Percentiles rank a stretch among this genome's conserved stretches.
These are phyloP conservation scores for Teunomyces cretensis DNA, from an alignment of 805 yeast genomes.

Conservation along the genomic window DNA sequence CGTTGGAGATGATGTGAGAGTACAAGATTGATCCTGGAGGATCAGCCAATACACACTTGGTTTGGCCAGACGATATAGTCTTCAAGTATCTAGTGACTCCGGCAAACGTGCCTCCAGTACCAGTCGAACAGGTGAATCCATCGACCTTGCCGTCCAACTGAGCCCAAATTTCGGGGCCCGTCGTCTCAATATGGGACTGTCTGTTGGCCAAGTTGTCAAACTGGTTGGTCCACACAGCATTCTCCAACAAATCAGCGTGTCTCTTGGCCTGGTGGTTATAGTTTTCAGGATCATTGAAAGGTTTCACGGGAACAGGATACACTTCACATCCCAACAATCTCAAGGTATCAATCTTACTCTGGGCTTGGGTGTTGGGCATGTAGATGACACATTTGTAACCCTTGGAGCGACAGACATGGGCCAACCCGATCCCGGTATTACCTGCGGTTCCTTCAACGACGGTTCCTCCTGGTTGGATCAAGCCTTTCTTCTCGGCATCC, in stretches of 20 bases:
- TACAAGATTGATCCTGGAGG: conserved; percentile 92
- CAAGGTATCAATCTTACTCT: conserved; percentile 72
- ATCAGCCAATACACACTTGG: conserved; percentile 75
- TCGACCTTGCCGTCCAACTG: conserved; percentile 77
- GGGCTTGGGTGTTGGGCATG: conserved; percentile 90
- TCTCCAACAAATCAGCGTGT: conserved; percentile 72
- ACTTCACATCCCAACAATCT: conserved; percentile 82
- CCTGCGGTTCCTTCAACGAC: conserved; percentile 95
- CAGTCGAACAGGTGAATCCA: conserved; percentile 88
- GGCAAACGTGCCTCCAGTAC: conserved; percentile 92
- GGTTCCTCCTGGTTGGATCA: conserved; percentile 74
- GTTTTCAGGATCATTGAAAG: conserved; percentile 77
- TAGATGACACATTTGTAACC: conserved; percentile 85
- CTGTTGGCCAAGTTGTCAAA: conserved; percentile 87
- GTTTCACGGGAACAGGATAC: conserved; percentile 84
- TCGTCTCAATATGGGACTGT: conserved; percentile 83
- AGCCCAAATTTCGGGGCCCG: conserved; percentile 92
- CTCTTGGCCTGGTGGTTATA: conserved; percentile 85
- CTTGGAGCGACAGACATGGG: conserved; percentile 73
- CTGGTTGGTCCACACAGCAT: conserved; percentile 93
- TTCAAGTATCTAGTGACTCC: conserved; percentile 81
- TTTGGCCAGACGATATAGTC: conserved; percentile 58
- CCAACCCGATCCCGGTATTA: conserved; percentile 92
- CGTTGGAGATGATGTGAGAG: conserved; percentile 71
- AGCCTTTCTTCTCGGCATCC: conserved; percentile 73